These are phyloP conservation scores for Anastatica hierochuntica DNA, from an alignment of 345 rosid species.

Conservation along the genomic window DNA sequence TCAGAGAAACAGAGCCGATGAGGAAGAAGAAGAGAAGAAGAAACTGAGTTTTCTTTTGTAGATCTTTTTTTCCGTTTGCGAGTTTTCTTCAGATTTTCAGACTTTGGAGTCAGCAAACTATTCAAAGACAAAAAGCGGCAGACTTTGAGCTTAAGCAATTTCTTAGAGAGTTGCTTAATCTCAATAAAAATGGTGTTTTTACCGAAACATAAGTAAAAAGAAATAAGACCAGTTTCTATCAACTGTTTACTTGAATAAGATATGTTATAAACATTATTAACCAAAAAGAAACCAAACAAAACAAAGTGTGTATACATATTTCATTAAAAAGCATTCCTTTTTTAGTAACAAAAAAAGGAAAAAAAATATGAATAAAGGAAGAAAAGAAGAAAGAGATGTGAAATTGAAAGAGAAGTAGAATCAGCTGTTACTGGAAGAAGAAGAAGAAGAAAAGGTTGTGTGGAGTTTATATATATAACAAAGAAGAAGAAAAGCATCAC, in stretches of 20 bases:
- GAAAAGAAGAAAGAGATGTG: not conserved
- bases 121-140: conserved; percentile 19
- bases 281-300: no score
- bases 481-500: conserved; percentile 20
- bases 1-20: conserved; percentile 14
- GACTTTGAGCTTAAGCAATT: conserved; percentile 26
- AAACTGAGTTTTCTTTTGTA: conserved; percentile 7
- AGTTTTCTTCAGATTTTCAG: conserved; percentile 6
- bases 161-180: conserved; percentile 9
- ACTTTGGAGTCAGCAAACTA: conserved; percentile 27
- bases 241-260: not conserved
- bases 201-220: not conserved
- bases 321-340: not conserved
- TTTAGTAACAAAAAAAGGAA: not conserved
- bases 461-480: conserved; percentile 14
- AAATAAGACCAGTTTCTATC: not conserved
- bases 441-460: conserved; percentile 2
- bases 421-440: conserved; percentile 10
- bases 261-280: no score
- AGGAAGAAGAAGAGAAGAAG: conserved; percentile 3
- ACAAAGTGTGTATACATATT: no score
- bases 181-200: conserved; percentile 10
- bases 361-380: not conserved
- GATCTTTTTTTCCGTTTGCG: conserved; percentile 10
- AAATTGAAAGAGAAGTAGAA: conserved; percentile 10